A percentile compares a stretch with the other conserved stretches of the same genome.
Conservation (phyloP, 805 yeast genomes). For the Lipomyces starkeyi region DNA sequence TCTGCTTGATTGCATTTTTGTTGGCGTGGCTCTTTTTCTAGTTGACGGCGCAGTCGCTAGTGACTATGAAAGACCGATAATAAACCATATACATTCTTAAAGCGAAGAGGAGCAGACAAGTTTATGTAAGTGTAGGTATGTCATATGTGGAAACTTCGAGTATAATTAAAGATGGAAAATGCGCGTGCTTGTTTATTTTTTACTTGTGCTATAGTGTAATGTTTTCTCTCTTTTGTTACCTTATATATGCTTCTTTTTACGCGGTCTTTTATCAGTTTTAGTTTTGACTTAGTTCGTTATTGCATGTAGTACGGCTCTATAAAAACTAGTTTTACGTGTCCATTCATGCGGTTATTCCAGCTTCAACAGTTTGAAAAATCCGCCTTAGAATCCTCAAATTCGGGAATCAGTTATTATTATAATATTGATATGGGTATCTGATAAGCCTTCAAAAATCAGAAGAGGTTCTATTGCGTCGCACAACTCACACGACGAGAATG, state of each 20-base stretch:
- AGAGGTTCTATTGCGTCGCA: background rate
- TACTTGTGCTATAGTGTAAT: background rate
- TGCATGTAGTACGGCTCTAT: slow-evolving; percentile 2
- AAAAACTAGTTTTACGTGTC: background rate
- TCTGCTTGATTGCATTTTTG: slow-evolving; percentile 60
- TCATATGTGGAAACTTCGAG: background rate
- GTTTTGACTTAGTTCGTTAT: background rate
- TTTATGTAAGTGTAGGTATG: background rate
- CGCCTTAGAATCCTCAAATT: background rate
- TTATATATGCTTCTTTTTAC: background rate
- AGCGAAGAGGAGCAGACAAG: background rate
- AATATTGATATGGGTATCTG: background rate
- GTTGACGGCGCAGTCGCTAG: slow-evolving; percentile 17
- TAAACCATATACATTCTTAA: background rate
- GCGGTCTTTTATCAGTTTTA: background rate
- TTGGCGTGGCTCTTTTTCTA: slow-evolving; percentile 76
- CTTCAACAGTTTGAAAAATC: background rate
- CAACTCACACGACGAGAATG: no score
- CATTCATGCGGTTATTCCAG: background rate
- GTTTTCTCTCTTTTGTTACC: background rate
- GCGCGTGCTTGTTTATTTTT: background rate
- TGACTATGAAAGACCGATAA: background rate
- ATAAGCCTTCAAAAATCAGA: background rate
- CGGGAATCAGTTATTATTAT: background rate
- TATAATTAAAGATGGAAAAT: background rate